A percentile compares a stretch with the other conserved stretches of the same genome.
Evolutionary conservation across 2,329 filamentous ascomycete genomes (phyloP).

Genomic region (Phialophora macrospora): DNA sequence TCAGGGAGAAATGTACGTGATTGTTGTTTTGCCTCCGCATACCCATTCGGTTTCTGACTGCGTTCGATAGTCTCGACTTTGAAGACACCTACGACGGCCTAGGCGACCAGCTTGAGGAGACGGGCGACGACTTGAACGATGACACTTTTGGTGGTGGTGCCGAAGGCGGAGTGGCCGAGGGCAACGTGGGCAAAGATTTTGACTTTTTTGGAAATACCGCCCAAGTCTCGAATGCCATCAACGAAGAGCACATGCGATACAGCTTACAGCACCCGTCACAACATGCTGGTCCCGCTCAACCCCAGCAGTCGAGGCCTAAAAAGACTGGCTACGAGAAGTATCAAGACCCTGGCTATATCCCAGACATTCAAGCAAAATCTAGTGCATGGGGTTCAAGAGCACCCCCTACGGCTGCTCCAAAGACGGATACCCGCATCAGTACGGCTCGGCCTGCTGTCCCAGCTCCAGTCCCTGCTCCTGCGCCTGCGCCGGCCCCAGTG

Average conservation of each 20-base stretch:
- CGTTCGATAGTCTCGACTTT: conserved; percentile 74
- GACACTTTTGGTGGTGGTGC: conserved; percentile 79
- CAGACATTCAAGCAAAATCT: conserved; percentile 89
- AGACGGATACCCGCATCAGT: conserved; percentile 32
- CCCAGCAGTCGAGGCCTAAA: conserved; percentile 62
- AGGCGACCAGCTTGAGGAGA: conserved; percentile 86
- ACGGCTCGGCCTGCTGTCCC: conserved; percentile 38
- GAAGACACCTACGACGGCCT: conserved; percentile 97
- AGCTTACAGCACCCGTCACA: conserved; percentile 66
- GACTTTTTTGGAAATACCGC: conserved; percentile 96
- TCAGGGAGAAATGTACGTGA: conserved; percentile 63
- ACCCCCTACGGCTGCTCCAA: conserved; percentile 47
- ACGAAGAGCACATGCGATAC: conserved; percentile 88
- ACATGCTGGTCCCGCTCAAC: conserved; percentile 46
- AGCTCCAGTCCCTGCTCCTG: conserved; percentile 41
- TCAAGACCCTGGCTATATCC: conserved; percentile 78
- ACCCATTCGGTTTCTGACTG: conserved; percentile 20
- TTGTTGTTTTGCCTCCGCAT: neutral
- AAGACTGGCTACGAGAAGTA: conserved; percentile 92
- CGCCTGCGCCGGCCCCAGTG: conserved; percentile 33
- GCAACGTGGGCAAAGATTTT: conserved; percentile 83
- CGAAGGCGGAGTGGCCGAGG: conserved; percentile 51
- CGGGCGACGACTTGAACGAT: conserved; percentile 93
- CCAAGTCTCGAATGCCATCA: conserved; percentile 80
- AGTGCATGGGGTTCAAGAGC: conserved; percentile 82